Conservation (phyloP, 768 basidiomycete genomes). For the Trichaptum fuscoviolaceum region DNA sequence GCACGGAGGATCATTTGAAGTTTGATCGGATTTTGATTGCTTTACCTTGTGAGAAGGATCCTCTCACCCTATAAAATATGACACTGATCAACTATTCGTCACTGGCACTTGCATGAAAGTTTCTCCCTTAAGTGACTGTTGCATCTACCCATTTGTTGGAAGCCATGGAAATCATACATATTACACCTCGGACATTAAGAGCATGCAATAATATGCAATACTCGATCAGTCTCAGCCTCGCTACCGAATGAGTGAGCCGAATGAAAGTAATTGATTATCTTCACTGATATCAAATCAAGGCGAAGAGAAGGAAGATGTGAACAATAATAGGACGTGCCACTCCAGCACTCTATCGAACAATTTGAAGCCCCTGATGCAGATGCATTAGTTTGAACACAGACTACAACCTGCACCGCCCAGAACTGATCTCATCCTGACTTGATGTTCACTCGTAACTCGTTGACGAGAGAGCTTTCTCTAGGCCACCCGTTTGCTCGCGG, state of each 20-base stretch:
- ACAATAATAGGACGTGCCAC: not conserved
- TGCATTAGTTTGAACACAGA: not conserved
- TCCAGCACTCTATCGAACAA: not conserved
- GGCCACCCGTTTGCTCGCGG: not conserved
- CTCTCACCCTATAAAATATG: too few relatives aligned
- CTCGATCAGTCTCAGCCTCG: not conserved
- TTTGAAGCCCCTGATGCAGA: slow-evolving; percentile 1
- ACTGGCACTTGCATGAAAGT: too few relatives aligned
- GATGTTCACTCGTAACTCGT: not conserved
- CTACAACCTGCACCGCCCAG: not conserved
- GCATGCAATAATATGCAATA: not conserved
- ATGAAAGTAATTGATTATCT: not conserved
- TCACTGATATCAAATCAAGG: not conserved
- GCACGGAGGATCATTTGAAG: too few relatives aligned
- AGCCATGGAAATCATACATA: too few relatives aligned
- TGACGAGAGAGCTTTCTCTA: not conserved
- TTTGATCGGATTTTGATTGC: too few relatives aligned
- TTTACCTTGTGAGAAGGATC: too few relatives aligned
- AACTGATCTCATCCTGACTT: not conserved
- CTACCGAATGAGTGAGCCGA: not conserved
- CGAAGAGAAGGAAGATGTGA: not conserved
- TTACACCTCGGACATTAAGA: not conserved
- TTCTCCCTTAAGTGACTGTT: too few relatives aligned
- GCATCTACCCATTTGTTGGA: too few relatives aligned
- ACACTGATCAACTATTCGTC: too few relatives aligned